Conservation (phyloP, 495 filamentous ascomycete genomes). For the Lasiosphaeria hispida region DNA sequence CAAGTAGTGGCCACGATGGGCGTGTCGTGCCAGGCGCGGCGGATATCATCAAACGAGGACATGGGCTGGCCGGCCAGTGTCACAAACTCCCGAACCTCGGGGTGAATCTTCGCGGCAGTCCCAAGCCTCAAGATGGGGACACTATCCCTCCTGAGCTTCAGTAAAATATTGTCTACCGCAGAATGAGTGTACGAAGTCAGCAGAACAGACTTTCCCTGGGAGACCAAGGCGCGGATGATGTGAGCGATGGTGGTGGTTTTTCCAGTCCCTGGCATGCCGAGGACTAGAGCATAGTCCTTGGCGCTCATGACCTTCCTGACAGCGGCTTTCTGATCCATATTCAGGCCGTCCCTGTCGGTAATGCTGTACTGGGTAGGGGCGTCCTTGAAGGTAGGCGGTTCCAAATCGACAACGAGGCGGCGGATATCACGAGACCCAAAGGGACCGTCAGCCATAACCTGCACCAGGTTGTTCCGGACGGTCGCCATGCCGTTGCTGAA, state of each 20-base stretch:
- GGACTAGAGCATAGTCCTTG: constrained; percentile 87
- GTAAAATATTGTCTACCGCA: constrained; percentile 93
- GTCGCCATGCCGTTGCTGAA: constrained; percentile 97
- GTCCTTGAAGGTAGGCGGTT: constrained; percentile 69
- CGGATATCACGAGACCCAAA: constrained; percentile 73
- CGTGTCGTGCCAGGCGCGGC: constrained; percentile 73
- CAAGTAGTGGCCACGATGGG: constrained; percentile 94
- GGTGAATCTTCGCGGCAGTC: constrained; percentile 76
- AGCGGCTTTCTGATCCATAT: constrained; percentile 80
- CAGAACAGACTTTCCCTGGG: constrained; percentile 87
- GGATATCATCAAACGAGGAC: constrained; percentile 76
- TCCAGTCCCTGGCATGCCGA: constrained; percentile 97
- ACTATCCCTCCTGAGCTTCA: constrained; percentile 79
- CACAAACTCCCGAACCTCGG: constrained; percentile 79
- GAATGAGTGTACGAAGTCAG: constrained; percentile 95
- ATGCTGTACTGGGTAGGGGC: constrained; percentile 55
- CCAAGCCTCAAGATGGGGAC: constrained; percentile 84
- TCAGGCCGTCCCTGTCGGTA: constrained; percentile 61
- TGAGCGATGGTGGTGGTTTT: constrained; percentile 98
- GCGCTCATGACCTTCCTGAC: constrained; percentile 95
- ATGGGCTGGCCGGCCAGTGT: constrained; percentile 69
- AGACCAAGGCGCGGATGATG: constrained; percentile 87
- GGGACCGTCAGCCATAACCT: constrained; percentile 77
- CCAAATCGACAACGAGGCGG: constrained; percentile 70
- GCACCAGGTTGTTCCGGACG: constrained; percentile 87